Percentiles rank a stretch among this genome's conserved stretches.
These are phyloP conservation scores for Beauveria rudraprayagi DNA, from an alignment of 2,329 filamentous ascomycete species.

Conservation along the genomic window DNA sequence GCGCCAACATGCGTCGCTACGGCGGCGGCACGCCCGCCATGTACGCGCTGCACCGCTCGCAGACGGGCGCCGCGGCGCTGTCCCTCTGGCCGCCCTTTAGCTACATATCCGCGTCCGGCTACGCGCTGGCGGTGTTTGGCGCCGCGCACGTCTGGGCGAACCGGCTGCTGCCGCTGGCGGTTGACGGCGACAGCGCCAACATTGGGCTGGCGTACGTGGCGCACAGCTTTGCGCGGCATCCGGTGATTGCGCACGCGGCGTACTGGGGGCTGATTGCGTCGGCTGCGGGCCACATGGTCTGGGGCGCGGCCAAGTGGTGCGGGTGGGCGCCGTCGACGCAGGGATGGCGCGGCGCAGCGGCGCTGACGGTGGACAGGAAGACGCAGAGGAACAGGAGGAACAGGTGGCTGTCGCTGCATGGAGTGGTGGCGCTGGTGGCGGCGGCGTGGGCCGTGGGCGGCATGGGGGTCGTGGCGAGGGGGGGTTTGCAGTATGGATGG, in stretches of 20 bases:
- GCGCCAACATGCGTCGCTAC: constrained; percentile 65
- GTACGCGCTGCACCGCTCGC: constrained; percentile 28
- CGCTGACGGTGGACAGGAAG: constrained; percentile 38
- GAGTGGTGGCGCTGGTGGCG: constrained; percentile 46
- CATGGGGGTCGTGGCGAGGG: constrained; percentile 67
- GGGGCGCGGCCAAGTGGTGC: constrained; percentile 80
- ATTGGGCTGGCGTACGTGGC: constrained; percentile 76
- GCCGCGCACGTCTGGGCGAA: constrained; percentile 68
- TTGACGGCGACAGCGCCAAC: constrained; percentile 80
- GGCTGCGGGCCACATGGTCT: constrained; percentile 70
- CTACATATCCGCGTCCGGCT: constrained; percentile 65
- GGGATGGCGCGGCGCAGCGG: constrained; percentile 37
- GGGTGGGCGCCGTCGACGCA: constrained; percentile 51
- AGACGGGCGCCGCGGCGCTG: constrained; percentile 22
- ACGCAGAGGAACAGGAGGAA: constrained; percentile 49
- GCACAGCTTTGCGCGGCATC: constrained; percentile 73
- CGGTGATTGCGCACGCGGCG: constrained; percentile 55
- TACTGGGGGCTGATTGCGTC: constrained; percentile 61
- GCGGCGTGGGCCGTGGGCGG: constrained; percentile 76
- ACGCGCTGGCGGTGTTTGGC: constrained; percentile 57
- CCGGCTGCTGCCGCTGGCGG: constrained; percentile 62
- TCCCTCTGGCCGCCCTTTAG: constrained; percentile 63
- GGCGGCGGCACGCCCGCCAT: constrained; percentile 57
- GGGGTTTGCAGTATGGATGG: constrained; percentile 66
- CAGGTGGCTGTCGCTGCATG: constrained; percentile 66